Evolutionary conservation across 148 eudicot species (phyloP).

Genomic region (Amaranthus hypochondriacus): DNA sequence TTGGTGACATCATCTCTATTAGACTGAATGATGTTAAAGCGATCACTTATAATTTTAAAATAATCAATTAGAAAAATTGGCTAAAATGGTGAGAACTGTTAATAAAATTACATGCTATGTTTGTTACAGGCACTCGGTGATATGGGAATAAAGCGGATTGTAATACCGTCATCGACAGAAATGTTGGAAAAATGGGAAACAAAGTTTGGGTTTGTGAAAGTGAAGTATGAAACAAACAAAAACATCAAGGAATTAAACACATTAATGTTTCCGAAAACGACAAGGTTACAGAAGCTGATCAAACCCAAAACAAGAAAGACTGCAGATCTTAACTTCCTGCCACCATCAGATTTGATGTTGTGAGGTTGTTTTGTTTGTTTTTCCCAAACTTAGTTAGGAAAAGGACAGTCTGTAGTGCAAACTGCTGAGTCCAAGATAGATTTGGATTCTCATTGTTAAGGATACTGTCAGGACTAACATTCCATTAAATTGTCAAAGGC

Average conservation of each 20-base stretch:
- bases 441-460: too few species aligned
- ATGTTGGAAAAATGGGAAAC: conserved; percentile 32
- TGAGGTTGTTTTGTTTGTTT: too few species aligned
- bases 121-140: conserved; percentile 31
- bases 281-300: conserved; percentile 38
- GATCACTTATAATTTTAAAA: too few species aligned
- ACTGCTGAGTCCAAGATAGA: too few species aligned
- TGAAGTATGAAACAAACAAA: background rate
- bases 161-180: conserved; percentile 37
- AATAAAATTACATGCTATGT: background rate
- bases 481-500: too few species aligned
- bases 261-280: conserved; percentile 45
- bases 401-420: too few species aligned
- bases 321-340: conserved; percentile 21
- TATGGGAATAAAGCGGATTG: conserved; percentile 27
- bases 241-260: conserved; percentile 28
- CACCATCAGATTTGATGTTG: background rate
- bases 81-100: too few species aligned
- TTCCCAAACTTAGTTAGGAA: too few species aligned
- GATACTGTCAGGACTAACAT: too few species aligned
- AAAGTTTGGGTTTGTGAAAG: conserved; percentile 22
- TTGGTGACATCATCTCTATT: too few species aligned
- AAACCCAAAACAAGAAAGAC: background rate
- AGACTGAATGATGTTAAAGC: too few species aligned
- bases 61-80: too few species aligned